Base-by-base conservation (phyloP, 345 rosid species). In the Sisymbrium irio region DNA sequence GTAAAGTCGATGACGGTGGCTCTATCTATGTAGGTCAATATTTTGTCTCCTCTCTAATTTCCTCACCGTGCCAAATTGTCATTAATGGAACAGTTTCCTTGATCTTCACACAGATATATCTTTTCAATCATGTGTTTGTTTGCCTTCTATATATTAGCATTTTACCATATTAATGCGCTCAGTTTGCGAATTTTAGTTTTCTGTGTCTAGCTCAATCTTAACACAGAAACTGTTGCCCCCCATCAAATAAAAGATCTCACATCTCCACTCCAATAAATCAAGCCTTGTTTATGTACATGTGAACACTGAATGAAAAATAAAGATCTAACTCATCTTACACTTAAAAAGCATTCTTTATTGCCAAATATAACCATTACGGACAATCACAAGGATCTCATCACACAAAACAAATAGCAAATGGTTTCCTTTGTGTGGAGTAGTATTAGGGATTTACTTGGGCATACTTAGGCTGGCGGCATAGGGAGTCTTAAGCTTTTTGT, bases 401-500 rank as follows among this genome's bases (percentile, higher is more conserved):
- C 59, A 65, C 45, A 33, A 44, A 40, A 55, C 64, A 64, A 32
- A 15, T 13, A 50, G 13, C 50, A 68, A 32, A 61, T 22, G 55
- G 42, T 61, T 60, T 13, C 25, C 25, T 22, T 22, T 22, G 25
- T 1, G 25, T 22, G 25, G 25, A 22, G 40, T 54, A 22, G 40
- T 54, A 40, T 63, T 14, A 14, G 33, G 6, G 72, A 50, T 53
- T 13, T 9, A 40, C 25, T 62, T 17, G 11, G 18, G 54, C 11
- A 5, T 22, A 47, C 12, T 18, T 35, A 15, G 27, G 62, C 36
- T 85, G 85, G 62, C 36, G 85, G 85, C 8, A 74, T 87, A 49
- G 88, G 87, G 62, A 85, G 87, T 42, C 77, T 91, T 76, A 91
- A 77, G 76, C 93, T 88, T 74, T 87, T 86, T 19, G 85, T 82